Percentiles rank a stretch among this genome's conserved stretches.
Evolutionary conservation across 2,329 filamentous ascomycete genomes (phyloP).

Genomic region (Rhynchosporium agropyri): DNA sequence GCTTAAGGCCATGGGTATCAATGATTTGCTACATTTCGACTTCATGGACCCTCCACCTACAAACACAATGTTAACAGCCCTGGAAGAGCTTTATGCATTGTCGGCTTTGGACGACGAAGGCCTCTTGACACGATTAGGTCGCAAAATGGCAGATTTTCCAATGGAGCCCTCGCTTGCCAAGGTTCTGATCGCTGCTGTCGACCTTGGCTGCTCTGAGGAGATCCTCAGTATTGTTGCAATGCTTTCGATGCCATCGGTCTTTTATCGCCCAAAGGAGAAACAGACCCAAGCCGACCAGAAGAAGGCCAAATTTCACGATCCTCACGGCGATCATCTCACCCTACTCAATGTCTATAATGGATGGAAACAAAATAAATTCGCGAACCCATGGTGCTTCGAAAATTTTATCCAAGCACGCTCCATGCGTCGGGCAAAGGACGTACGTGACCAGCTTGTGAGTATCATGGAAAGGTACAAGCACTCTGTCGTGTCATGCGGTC

Average conservation of each 20-base stretch:
- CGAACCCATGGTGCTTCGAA: constrained; percentile 91
- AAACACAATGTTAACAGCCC: constrained; percentile 94
- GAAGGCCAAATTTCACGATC: constrained; percentile 96
- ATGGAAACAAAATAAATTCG: constrained; percentile 87
- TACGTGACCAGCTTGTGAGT: constrained; percentile 85
- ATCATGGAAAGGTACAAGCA: constrained; percentile 95
- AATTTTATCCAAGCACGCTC: constrained; percentile 94
- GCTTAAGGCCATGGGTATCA: constrained; percentile 99
- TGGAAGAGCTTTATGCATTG: constrained; percentile 93
- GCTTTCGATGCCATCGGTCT: constrained; percentile 84
- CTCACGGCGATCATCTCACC: constrained; percentile 90
- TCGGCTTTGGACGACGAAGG: constrained; percentile 95
- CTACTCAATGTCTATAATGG: constrained; percentile 94
- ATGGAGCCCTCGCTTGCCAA: constrained; percentile 96
- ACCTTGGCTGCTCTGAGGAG: constrained; percentile 89
- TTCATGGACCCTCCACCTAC: constrained; percentile 99
- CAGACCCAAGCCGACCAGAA: constrained; percentile 96
- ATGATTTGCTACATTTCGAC: constrained; percentile 94
- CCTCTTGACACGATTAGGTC: constrained; percentile 83
- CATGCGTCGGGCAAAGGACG: constrained; percentile 88
- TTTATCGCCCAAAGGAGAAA: constrained; percentile 97
- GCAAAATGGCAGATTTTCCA: constrained; percentile 98
- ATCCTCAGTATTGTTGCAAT: constrained; percentile 93
- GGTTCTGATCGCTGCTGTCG: constrained; percentile 83
- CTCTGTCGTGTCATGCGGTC: constrained; percentile 78